phyloP scores from a whole-genome alignment of 2,329 filamentous ascomycete genomes.

The Bertia moriformis region DNA sequence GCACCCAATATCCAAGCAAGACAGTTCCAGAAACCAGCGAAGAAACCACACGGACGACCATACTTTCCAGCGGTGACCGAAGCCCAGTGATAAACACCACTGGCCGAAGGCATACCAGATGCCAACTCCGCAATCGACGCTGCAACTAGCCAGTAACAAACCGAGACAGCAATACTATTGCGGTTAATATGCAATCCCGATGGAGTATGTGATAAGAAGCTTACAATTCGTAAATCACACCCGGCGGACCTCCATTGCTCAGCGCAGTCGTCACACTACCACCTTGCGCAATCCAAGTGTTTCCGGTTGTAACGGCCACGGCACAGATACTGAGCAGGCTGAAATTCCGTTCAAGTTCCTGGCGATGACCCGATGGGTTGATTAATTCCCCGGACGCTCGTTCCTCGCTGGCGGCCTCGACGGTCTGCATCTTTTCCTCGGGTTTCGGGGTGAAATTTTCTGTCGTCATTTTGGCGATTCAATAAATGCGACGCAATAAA shows the following conservation, averaged over 20 bases:
- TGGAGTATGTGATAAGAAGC: slow-evolving; percentile 1
- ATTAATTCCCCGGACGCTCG: slow-evolving; percentile 7
- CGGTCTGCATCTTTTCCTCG: neutral
- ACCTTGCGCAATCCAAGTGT: slow-evolving; percentile 27
- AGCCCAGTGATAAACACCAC: slow-evolving; percentile 35
- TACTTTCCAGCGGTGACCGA: slow-evolving; percentile 30
- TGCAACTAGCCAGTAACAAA: slow-evolving; percentile 34
- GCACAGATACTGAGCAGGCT: slow-evolving; percentile 27
- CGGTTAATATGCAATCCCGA: neutral
- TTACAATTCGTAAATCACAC: slow-evolving; percentile 26
- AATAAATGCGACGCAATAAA: too few species aligned
- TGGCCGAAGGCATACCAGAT: slow-evolving; percentile 22
- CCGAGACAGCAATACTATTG: slow-evolving; percentile 22
- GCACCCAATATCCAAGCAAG: slow-evolving; percentile 31
- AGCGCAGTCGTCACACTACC: slow-evolving; percentile 26
- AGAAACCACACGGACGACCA: slow-evolving; percentile 29
- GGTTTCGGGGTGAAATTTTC: too few species aligned
- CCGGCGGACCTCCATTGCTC: slow-evolving; percentile 25
- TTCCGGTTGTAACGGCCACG: slow-evolving; percentile 26
- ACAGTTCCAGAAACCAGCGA: slow-evolving; percentile 35
- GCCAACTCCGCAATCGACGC: slow-evolving; percentile 33
- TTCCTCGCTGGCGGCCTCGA: neutral
- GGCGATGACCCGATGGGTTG: slow-evolving; percentile 32
- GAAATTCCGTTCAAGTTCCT: slow-evolving; percentile 34
- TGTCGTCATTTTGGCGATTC: too few species aligned